A percentile compares a stretch with the other conserved stretches of the same genome.
Conservation (phyloP, 2,329 filamentous ascomycete genomes). For the Fusarium aywerte region DNA sequence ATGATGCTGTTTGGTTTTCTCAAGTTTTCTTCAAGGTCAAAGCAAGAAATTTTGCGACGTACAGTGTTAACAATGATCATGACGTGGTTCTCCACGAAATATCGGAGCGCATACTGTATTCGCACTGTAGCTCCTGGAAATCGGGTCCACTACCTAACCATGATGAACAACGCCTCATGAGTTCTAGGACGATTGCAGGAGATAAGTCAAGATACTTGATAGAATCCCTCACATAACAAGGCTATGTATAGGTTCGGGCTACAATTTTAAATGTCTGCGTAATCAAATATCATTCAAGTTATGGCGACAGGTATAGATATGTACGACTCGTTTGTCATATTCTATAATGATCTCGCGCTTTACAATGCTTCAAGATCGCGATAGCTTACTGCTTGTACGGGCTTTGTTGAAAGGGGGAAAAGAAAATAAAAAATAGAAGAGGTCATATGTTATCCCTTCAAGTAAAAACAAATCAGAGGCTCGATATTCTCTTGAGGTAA, state of each 20-base stretch:
- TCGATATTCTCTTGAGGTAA: constrained; percentile 6
- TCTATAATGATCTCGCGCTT: not conserved
- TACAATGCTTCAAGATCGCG: not conserved
- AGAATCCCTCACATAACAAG: too few relatives aligned
- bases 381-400: not conserved
- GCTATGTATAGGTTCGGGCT: too few relatives aligned
- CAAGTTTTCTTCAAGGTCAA: constrained; percentile 21
- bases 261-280: too few relatives aligned
- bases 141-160: constrained; percentile 28
- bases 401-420: not conserved
- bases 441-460: not conserved
- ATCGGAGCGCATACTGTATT: constrained; percentile 7
- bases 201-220: not conserved
- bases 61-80: constrained; percentile 38
- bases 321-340: too few relatives aligned
- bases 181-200: not conserved
- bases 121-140: constrained; percentile 16
- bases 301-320: not conserved
- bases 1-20: constrained; percentile 5
- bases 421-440: not conserved
- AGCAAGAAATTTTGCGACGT: constrained; percentile 41
- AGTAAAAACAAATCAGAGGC: not conserved
- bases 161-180: constrained; percentile 27
- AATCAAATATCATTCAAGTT: too few relatives aligned
- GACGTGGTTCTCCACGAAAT: rapidly evolving